Evolutionary conservation across 352 stramenopile species (phyloP), one percentile per base, ranked within the genome.

Genomic region (Globisporangium irregulare): DNA sequence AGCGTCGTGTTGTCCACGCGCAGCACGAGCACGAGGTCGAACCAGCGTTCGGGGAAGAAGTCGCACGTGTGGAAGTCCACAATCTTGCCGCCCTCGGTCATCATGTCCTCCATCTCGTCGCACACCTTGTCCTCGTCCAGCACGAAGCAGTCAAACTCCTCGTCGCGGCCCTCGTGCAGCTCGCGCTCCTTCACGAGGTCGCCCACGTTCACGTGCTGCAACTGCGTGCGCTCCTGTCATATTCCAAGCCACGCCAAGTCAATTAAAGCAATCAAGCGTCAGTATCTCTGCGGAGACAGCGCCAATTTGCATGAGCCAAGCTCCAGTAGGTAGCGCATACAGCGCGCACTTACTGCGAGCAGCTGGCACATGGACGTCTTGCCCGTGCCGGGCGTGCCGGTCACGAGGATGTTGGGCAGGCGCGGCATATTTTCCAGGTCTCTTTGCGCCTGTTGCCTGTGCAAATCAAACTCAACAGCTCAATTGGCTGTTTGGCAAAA

Each of bases 11-110:
- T 99, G 66, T 97, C 91, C 38, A 94, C 84, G 59, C 93, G 79
- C 22, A 98, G 79, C 70, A 98, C 91, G 57, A 98, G 64, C n/a
- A 98, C 86, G 38, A 99, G 79, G 77, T 99, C 95, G 73, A 99
- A 99, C 93, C 94, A 99, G 66, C 96, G 87, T 79, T 99, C 97
- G 3, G 97, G 97, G 76, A 99, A 99, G 62, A 99, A 96, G 70
- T 99, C 96, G 74, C 93, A 98, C 46, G 93, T 94, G 83, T 99
- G 97, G 83, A 98, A 99, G 79, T 99, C 97, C 43, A 98, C 89
- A 29, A 99, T 81, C 56, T 96, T 78, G 50, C 92, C 93, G 50
- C 93, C 93, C 54, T 92, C 81, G n/a, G 72, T 67, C 86, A 98
- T 89, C 50, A 96, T 79, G 14, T 92, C 85, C 75, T 99, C 96